Base-by-base conservation (phyloP, 169 alveolate species). In the Besnoitia besnoiti region DNA sequence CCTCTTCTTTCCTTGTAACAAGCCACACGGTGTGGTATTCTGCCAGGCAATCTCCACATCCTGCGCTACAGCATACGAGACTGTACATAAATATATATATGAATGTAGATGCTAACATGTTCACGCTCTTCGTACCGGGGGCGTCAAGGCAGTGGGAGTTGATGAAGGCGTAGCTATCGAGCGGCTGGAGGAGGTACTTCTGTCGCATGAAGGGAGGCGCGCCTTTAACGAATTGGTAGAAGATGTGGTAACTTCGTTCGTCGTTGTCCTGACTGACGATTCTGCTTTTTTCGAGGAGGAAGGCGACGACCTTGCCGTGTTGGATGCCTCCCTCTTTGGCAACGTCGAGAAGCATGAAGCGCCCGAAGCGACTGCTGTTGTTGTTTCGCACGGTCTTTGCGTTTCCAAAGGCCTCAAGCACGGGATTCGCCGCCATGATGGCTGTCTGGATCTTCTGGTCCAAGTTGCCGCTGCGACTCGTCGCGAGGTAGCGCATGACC, bases 361-460 rank as follows among this genome's bases (percentile, higher is more conserved):
- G 98, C 40, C 99, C 99, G 96, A 99, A 99, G 88, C 99, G 97
- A 79, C 99, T 97, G 88, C 99, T 97, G 93, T 99, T 99, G 96
- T 99, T 98, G 96, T 99, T 99, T 92, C 99, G 97, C 19, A 98
- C 97, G 5, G 99, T 99, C 95, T 99, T 99, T 8, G 99, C 99
- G 96, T 99, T 99, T 50, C 99, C 99, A 94, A 98, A 99, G 42
- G 99, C 99, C 85, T 93, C 95, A 7, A 93, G 82, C 73, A 87
- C 92, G n/a, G 95, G 95, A 49, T 97, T 97, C 73, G 98, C 97
- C 77, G 97, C 97, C 92, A 97, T 90, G 80, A 97, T 95, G 92
- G 97, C 95, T 46, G 94, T 92, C 88, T 94, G 94, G 39, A 94
- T 85, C 82, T 88, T 51, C 51, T 77, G 51, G 46, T 92, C 94